phyloP scores from a whole-genome alignment of 306 rosid genomes.

The Carpinus fangiana region DNA sequence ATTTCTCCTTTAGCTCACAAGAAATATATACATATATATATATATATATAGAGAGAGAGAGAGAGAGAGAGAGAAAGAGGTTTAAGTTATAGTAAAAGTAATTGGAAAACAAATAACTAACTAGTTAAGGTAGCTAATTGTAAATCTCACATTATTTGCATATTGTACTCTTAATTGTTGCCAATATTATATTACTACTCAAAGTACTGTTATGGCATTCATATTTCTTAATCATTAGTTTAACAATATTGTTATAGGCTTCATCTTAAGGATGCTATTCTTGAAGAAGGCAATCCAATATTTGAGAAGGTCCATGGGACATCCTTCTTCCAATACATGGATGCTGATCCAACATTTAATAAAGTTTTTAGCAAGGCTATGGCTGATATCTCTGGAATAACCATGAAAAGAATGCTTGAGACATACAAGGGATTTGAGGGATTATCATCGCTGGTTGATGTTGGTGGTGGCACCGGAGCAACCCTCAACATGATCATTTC shows the following conservation, averaged over 20 bases:
- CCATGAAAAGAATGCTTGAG: constrained; percentile 28
- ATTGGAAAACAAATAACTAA: too few species aligned
- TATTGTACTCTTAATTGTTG: too few species aligned
- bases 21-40: too few species aligned
- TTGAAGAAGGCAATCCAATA: constrained; percentile 17
- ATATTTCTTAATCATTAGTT: too few species aligned
- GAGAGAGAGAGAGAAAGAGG: too few species aligned
- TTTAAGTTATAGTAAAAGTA: too few species aligned
- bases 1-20: too few species aligned
- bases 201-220: too few species aligned
- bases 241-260: background rate
- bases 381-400: constrained; percentile 1
- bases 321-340: constrained; percentile 21
- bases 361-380: constrained; percentile 28
- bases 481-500: constrained; percentile 28
- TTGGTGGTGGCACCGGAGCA: constrained; percentile 43
- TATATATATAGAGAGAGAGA: too few species aligned
- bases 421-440: constrained; percentile 36
- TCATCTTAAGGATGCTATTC: constrained; percentile 32
- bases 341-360: constrained; percentile 6
- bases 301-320: constrained; percentile 34
- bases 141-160: too few species aligned
- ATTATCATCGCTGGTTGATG: constrained; percentile 34
- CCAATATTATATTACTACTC: too few species aligned
- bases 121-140: too few species aligned